These are phyloP conservation scores for Cordyceps javanica DNA, from an alignment of 2,329 filamentous ascomycete species.

Conservation along the genomic window DNA sequence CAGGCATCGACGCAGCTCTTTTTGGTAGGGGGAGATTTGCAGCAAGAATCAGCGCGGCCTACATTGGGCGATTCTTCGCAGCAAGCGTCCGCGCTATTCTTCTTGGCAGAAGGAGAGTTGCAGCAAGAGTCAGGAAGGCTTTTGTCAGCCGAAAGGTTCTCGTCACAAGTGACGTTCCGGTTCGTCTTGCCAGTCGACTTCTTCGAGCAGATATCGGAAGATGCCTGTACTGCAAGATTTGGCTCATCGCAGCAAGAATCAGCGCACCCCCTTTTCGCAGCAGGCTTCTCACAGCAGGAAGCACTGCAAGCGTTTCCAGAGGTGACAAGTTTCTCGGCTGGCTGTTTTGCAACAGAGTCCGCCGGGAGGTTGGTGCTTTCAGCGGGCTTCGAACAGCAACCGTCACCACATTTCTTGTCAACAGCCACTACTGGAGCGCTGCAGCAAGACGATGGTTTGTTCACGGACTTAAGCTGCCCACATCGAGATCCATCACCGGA, in stretches of 20 bases:
- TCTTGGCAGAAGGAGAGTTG: too few relatives aligned
- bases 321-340: background rate
- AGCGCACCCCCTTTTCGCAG: background rate
- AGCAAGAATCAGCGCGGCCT: background rate
- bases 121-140: too few relatives aligned
- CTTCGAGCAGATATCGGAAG: background rate
- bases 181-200: background rate
- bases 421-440: background rate
- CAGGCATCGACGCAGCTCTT: background rate
- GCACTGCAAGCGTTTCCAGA: background rate
- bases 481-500: background rate
- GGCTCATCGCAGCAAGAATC: background rate
- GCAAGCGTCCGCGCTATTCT: too few relatives aligned
- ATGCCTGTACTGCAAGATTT: background rate
- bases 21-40: background rate
- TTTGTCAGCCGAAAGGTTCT: too few relatives aligned
- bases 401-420: background rate
- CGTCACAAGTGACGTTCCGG: too few relatives aligned
- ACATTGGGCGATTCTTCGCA: background rate
- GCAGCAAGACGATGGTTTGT: background rate
- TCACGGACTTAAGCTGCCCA: background rate
- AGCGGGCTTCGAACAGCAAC: background rate
- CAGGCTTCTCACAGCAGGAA: conserved; percentile 9
- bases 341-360: background rate
- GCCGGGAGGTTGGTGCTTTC: background rate